Conservation (phyloP, 257 asterid genomes). For the Avicennia marina region DNA sequence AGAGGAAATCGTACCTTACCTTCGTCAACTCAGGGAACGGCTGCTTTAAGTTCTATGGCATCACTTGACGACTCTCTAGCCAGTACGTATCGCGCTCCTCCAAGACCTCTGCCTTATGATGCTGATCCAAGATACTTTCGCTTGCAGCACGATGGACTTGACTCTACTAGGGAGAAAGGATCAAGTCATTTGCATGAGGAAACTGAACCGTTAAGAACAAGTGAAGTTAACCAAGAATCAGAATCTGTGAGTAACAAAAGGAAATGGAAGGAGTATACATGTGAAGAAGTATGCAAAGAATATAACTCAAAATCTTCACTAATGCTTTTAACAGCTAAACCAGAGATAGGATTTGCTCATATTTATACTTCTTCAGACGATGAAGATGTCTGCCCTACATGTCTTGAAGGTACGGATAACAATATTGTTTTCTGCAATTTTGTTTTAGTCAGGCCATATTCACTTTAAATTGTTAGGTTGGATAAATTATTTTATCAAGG, state of each 20-base stretch:
- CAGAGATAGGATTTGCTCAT: slow-evolving; percentile 57
- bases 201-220: slow-evolving; percentile 71
- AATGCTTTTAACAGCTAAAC: slow-evolving; percentile 34
- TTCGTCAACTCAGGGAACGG: slow-evolving; percentile 40
- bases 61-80: slow-evolving; percentile 48
- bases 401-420: slow-evolving; percentile 59
- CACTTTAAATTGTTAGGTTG: no score
- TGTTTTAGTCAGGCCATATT: not conserved
- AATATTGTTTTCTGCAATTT: not conserved
- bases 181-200: slow-evolving; percentile 87
- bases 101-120: slow-evolving; percentile 66
- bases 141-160: slow-evolving; percentile 53
- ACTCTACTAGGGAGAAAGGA: slow-evolving; percentile 61
- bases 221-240: slow-evolving; percentile 58
- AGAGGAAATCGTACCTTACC: slow-evolving; percentile 43
- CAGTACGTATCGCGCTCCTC: slow-evolving; percentile 60
- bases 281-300: slow-evolving; percentile 51
- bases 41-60: slow-evolving; percentile 38
- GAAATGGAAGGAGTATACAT: slow-evolving; percentile 58
- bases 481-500: no score
- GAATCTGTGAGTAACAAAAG: slow-evolving; percentile 48
- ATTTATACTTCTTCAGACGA: slow-evolving; percentile 52
- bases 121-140: slow-evolving; percentile 55
- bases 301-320: slow-evolving; percentile 29
- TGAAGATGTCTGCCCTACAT: slow-evolving; percentile 76